Conservation (phyloP, 495 filamentous ascomycete species). For the Penicillium atrosanguineum region DNA sequence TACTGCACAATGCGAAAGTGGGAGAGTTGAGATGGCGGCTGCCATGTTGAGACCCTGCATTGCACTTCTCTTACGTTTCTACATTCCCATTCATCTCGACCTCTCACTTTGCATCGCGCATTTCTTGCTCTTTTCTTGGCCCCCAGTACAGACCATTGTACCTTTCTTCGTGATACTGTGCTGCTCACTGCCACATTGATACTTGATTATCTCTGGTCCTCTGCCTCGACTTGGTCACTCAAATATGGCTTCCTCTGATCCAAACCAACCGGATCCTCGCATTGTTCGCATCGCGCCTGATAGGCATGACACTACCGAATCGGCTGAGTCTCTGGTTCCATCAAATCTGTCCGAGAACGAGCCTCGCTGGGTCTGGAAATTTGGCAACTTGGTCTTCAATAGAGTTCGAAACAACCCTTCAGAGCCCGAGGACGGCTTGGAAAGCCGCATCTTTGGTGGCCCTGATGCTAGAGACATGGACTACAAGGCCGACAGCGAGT, state of each 20-base stretch:
- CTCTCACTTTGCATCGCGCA: not conserved
- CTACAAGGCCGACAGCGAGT: not conserved
- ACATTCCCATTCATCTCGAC: not conserved
- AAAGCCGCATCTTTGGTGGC: not conserved
- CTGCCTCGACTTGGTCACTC: not conserved
- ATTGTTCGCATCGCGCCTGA: not conserved
- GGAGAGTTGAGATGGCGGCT: not conserved
- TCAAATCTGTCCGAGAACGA: not conserved
- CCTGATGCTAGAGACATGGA: not conserved
- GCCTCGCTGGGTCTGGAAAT: not conserved
- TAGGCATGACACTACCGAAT: not conserved
- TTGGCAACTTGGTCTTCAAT: not conserved
- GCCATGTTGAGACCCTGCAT: not conserved
- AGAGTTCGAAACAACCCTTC: not conserved
- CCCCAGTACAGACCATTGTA: not conserved
- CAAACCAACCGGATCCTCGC: not conserved
- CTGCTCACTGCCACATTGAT: not conserved
- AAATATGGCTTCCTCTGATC: not conserved
- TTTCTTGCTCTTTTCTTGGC: not conserved
- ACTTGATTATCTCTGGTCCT: not conserved
- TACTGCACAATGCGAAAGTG: not conserved
- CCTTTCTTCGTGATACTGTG: not conserved
- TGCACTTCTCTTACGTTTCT: not conserved
- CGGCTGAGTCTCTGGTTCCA: not conserved
- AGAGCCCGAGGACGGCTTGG: not conserved